phyloP scores from a whole-genome alignment of 2,329 filamentous ascomycete species.

The Westerdykella ornata region DNA sequence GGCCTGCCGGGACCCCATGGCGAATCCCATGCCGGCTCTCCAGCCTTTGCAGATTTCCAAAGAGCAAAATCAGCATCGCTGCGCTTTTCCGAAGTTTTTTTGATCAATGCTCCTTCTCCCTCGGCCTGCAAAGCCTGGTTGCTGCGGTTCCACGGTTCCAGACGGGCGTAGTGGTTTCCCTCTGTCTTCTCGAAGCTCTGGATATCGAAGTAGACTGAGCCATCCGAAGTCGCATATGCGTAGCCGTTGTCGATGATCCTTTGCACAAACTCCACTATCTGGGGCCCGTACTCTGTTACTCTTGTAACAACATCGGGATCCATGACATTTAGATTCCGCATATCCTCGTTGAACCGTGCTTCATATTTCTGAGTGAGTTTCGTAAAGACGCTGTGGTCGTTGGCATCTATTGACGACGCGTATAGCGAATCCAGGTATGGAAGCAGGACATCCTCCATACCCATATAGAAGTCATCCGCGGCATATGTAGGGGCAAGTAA shows the following conservation, averaged over 20 bases:
- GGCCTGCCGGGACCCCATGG: conserved; percentile 83
- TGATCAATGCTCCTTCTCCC: conserved; percentile 73
- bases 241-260: conserved; percentile 78
- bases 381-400: conserved; percentile 72
- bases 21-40: conserved; percentile 84
- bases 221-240: conserved; percentile 67
- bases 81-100: conserved; percentile 59
- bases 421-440: conserved; percentile 69
- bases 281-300: conserved; percentile 85
- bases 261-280: conserved; percentile 81
- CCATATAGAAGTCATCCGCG: conserved; percentile 47
- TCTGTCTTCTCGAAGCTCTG: conserved; percentile 67
- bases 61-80: conserved; percentile 79
- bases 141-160: conserved; percentile 78
- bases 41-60: conserved; percentile 88
- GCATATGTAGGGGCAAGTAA: conserved; percentile 34
- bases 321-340: conserved; percentile 78
- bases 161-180: conserved; percentile 76
- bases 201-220: conserved; percentile 93
- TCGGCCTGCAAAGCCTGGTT: conserved; percentile 80
- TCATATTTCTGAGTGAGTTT: conserved; percentile 82
- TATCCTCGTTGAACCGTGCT: conserved; percentile 78
- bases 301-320: conserved; percentile 74
- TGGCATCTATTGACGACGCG: conserved; percentile 51
- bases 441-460: conserved; percentile 62